A percentile compares a stretch with the other conserved stretches of the same genome.
phyloP scores from a whole-genome alignment of 1,284 basidiomycete genomes.

The Ganoderma sp. region DNA sequence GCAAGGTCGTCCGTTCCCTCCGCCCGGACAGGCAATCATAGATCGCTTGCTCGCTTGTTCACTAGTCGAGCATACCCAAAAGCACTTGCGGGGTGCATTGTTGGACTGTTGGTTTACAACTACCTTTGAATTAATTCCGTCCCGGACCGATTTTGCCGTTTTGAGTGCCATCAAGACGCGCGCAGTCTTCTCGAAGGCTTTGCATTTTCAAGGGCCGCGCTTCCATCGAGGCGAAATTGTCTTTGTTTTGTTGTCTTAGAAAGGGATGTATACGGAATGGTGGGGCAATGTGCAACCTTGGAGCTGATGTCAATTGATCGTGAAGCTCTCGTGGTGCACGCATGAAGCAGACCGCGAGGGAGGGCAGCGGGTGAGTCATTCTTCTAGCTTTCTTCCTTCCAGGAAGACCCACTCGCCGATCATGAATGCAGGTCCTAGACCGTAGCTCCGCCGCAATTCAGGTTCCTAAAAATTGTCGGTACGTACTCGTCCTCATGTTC shows the following conservation, averaged over 20 bases:
- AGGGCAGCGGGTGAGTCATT: not conserved
- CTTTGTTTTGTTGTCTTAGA: not conserved
- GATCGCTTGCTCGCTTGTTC: conserved; percentile 3
- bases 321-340: not conserved
- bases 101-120: conserved; percentile 23
- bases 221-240: not conserved
- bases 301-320: not conserved
- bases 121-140: conserved; percentile 21
- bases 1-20: conserved; percentile 78
- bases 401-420: not conserved
- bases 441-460: not conserved
- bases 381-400: not conserved
- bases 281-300: not conserved
- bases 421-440: not conserved
- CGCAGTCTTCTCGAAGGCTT: not conserved
- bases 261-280: not conserved
- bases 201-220: not conserved
- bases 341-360: not conserved
- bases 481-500: not conserved
- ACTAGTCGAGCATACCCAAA: conserved; percentile 28
- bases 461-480: not conserved
- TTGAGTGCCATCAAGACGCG: conserved; percentile 1
- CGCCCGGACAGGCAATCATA: conserved; percentile 73
- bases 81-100: conserved; percentile 30
- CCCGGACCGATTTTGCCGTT: not conserved